These are phyloP conservation scores for Pueraria montana DNA, from an alignment of 306 rosid genomes.

Conservation along the genomic window DNA sequence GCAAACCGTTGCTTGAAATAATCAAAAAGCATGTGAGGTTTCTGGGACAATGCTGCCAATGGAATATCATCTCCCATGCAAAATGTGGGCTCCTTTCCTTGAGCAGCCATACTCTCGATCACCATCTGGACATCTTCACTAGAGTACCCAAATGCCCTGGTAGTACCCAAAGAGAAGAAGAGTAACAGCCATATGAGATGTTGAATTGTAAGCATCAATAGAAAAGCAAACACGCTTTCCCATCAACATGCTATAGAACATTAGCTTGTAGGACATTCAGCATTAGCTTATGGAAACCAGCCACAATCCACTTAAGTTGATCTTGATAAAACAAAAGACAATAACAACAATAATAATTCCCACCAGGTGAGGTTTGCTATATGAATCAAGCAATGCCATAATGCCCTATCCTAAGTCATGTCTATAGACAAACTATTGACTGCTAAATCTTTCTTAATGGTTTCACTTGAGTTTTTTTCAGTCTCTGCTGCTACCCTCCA, in stretches of 20 bases:
- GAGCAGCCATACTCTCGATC: constrained; percentile 95
- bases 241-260: constrained; percentile 41
- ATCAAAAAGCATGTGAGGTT: constrained; percentile 92
- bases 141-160: constrained; percentile 99
- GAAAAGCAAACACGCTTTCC: constrained; percentile 44
- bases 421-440: not conserved
- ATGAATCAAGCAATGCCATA: not conserved
- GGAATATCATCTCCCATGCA: constrained; percentile 99
- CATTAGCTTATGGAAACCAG: constrained; percentile 35
- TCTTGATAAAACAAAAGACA: constrained; percentile 20
- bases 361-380: not conserved
- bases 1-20: constrained; percentile 99
- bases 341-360: not conserved
- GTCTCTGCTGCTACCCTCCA: not conserved
- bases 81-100: constrained; percentile 99
- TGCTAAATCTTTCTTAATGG: not conserved
- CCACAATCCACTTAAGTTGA: constrained; percentile 33
- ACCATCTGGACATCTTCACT: constrained; percentile 99
- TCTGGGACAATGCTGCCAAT: constrained; percentile 91
- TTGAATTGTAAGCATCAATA: constrained; percentile 33
- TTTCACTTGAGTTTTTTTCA: not conserved
- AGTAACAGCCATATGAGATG: constrained; percentile 50
- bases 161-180: constrained; percentile 53
- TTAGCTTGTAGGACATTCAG: constrained; percentile 11
- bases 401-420: not conserved